phyloP scores from a whole-genome alignment of 345 rosid species.

The Populus euphratica region DNA sequence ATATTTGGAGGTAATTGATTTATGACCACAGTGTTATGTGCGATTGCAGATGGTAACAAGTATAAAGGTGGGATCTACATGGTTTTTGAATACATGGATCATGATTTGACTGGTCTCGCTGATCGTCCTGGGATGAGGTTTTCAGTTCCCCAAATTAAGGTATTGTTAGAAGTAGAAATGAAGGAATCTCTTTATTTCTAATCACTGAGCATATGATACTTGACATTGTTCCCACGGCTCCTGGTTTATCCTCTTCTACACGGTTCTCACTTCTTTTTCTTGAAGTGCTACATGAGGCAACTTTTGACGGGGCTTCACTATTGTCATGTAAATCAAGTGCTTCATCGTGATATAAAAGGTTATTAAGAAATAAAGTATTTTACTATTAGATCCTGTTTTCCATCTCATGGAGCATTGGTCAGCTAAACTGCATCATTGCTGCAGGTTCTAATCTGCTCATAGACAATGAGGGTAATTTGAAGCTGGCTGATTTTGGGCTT shows the following conservation, averaged over 20 bases:
- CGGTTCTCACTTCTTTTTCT: slow-evolving; percentile 10
- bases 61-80: slow-evolving; percentile 93
- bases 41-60: slow-evolving; percentile 73
- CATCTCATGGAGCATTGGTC: background rate
- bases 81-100: slow-evolving; percentile 99
- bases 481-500: slow-evolving; percentile 95
- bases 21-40: slow-evolving; percentile 5
- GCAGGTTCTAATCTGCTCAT: slow-evolving; percentile 97
- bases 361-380: slow-evolving; percentile 4
- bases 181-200: background rate
- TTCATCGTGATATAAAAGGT: slow-evolving; percentile 98
- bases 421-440: slow-evolving; percentile 11
- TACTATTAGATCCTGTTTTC: background rate
- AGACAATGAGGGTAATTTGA: slow-evolving; percentile 85
- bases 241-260: background rate
- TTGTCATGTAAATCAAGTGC: slow-evolving; percentile 92
- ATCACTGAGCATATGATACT: background rate
- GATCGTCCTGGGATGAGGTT: slow-evolving; percentile 95
- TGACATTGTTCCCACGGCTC: background rate
- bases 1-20: slow-evolving; percentile 7
- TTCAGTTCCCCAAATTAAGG: slow-evolving; percentile 93
- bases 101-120: slow-evolving; percentile 91
- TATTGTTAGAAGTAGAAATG: slow-evolving; percentile 14
- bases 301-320: slow-evolving; percentile 94
- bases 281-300: slow-evolving; percentile 95